phyloP scores from a whole-genome alignment of 208 protist genomes.

The Leptomonas seymouri region DNA sequence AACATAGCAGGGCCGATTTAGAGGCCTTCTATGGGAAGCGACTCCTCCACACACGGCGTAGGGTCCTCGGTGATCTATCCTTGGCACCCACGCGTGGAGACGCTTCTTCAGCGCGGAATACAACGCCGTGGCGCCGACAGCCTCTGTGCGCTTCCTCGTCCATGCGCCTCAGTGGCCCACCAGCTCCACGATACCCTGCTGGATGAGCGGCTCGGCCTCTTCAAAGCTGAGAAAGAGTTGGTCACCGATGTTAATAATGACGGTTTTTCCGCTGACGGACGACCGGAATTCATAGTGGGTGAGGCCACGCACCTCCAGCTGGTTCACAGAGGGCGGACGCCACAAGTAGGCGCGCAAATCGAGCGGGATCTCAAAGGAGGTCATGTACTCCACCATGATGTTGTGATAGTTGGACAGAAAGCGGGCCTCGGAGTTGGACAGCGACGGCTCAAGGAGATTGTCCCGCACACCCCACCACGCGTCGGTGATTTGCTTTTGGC shows the following conservation, averaged over 20 bases:
- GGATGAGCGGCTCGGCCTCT: slow-evolving; percentile 82
- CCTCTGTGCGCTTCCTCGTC: too few species aligned
- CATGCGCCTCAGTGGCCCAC: slow-evolving; percentile 31
- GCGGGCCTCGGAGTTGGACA: slow-evolving; percentile 53
- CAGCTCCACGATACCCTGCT: slow-evolving; percentile 77
- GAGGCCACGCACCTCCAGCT: slow-evolving; percentile 80
- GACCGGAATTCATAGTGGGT: slow-evolving; percentile 78
- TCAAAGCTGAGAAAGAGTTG: slow-evolving; percentile 78
- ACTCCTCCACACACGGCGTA: too few species aligned
- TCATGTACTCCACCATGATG: slow-evolving; percentile 91
- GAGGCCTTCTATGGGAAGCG: too few species aligned
- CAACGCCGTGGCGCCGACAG: neutral
- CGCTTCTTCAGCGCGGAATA: too few species aligned
- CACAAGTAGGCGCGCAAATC: slow-evolving; percentile 83
- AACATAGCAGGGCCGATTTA: too few species aligned
- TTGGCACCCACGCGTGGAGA: too few species aligned
- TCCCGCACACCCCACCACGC: slow-evolving; percentile 82
- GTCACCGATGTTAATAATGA: slow-evolving; percentile 80
- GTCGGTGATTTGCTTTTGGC: slow-evolving; percentile 58
- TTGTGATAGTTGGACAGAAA: slow-evolving; percentile 83
- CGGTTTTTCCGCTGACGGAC: slow-evolving; percentile 62
- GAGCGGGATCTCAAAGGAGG: slow-evolving; percentile 77
- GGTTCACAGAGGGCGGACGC: slow-evolving; percentile 75
- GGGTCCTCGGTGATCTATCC: too few species aligned
- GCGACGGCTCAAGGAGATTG: slow-evolving; percentile 52